Evolutionary conservation across 108 stramenopile species (phyloP), one percentile per base, ranked within the genome.

Genomic region (Nitzschia sp.): DNA sequence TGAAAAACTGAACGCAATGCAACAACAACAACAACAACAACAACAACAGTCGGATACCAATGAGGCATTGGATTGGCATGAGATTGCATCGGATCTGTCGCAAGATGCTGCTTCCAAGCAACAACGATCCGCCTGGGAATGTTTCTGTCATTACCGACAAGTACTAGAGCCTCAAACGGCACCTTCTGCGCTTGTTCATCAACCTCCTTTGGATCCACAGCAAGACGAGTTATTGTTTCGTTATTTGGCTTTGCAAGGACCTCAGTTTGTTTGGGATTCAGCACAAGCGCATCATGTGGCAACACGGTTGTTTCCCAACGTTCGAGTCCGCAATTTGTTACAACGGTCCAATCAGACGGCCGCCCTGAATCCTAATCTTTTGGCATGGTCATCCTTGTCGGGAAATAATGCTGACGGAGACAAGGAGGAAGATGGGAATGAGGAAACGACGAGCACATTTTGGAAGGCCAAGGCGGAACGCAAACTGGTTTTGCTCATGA

Each of bases 201-300:
- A 48, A 3, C 46, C 46, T 2, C 46, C 46, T 17, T 48, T 48
- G 46, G 17, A 15, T 17, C 57, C 69, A 37, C 79, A 79, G 44
- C 80, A 85, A 51, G 87, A 88, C 59, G 84, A 81, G 60, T 52
- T 83, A 10, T 53, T 88, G 10, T 69, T 88, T 24, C 81, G 83
- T 10, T 85, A 83, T 58, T 56, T 84, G 53, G 72, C 72, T 17
- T 34, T 65, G 8, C 42, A 51, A 46, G 72, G 72, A n/a, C 72
- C 72, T 39, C 72, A 73, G 38, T 66, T 66, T 52, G 56, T 73
- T 52, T 73, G 72, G 72, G 72, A 65, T 24, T 19, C 8, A 38
- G n/a, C 41, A 10, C 42, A 51, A 41, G 60, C 60, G 17, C 40
- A 34, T 2, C 37, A 59, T 26, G 21, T 71, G 40, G 68, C 68